Evolutionary conservation across 768 basidiomycete genomes (phyloP), one percentile per base, ranked within the genome.

Genomic region (Gloeostereum incarnatum): DNA sequence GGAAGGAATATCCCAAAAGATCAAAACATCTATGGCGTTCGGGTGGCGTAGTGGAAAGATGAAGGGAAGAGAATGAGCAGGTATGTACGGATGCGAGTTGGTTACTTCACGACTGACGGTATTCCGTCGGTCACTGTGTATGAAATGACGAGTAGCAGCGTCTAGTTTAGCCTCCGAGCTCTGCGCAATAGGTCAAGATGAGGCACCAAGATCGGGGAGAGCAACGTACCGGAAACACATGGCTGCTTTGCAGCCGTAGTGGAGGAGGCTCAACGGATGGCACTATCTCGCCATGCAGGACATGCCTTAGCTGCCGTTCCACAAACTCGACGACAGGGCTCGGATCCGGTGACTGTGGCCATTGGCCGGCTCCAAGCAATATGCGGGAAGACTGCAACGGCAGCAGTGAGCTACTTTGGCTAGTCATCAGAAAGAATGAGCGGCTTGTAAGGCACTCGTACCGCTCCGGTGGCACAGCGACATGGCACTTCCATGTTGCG

Each of bases 21-120:
- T 46, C 40, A 86, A 45, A 31, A 92, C 49, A 53, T 92, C 86
- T 30, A 92, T 61, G 5, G 78, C 66, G 16, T 69, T 55, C 0
- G 90, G 86, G 46, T 83, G 71, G 58, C 83, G 78, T 3, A 96
- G 68, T 2, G 92, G 88, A 56, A 96, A 97, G 33, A 91, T 71
- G 22, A 55, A 53, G 1, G 70, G 63, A 49, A 76, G 64, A 0
- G 68, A 65, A 2, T 54, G 32, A 7, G 57, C 34, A 0, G 84
- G 70, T 23, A 94, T 77, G 38, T 82, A 66, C 0, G 73, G 68
- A 54, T 80, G 65, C 35, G 61, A 49, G 39, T 52, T 51, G 20
- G 59, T 43, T 42, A 71, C 43, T 8, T 59, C 53, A 26, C 56
- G 61, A 31, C 58, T 45, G 29, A 61, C 47, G 24, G 60, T 52